A percentile compares a stretch with the other conserved stretches of the same genome.
phyloP scores from a whole-genome alignment of 352 stramenopile species.

The Peronospora belbahrii region DNA sequence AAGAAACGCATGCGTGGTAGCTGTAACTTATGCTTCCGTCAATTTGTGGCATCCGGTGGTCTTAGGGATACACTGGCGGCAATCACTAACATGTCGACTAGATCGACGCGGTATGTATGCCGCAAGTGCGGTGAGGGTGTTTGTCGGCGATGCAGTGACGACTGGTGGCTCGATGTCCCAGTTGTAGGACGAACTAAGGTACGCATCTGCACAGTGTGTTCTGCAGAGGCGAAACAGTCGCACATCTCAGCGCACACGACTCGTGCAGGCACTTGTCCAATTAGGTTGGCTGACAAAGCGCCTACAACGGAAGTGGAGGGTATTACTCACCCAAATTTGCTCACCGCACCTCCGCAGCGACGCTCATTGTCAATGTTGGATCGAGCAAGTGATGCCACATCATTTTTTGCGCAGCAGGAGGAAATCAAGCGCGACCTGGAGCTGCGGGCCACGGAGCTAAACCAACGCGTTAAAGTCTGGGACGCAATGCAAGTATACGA shows the following conservation, averaged over 20 bases:
- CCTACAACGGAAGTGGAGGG: slow-evolving; percentile 20
- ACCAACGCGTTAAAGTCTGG: slow-evolving; percentile 22
- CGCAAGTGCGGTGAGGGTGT: slow-evolving; percentile 74
- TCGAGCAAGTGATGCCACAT: slow-evolving; percentile 12
- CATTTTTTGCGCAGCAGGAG: slow-evolving; percentile 26
- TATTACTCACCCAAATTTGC: slow-evolving; percentile 18
- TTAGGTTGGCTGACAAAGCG: slow-evolving; percentile 5
- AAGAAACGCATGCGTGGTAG: slow-evolving; percentile 27
- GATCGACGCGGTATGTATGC: slow-evolving; percentile 54
- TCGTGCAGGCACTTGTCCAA: slow-evolving; percentile 14
- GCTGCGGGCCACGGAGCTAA: slow-evolving; percentile 24
- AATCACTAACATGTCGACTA: slow-evolving; percentile 24
- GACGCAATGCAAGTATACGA: slow-evolving; percentile 32
- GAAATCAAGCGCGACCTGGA: slow-evolving; percentile 31
- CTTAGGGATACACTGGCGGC: slow-evolving; percentile 20
- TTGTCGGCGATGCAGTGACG: slow-evolving; percentile 68
- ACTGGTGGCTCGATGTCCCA: slow-evolving; percentile 74
- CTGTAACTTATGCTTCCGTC: slow-evolving; percentile 70
- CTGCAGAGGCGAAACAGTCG: slow-evolving; percentile 53
- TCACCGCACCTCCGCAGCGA: slow-evolving; percentile 7
- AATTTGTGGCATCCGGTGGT: slow-evolving; percentile 38
- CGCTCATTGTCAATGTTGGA: slow-evolving; percentile 23
- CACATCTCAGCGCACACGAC: slow-evolving; percentile 32
- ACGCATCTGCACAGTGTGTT: slow-evolving; percentile 80
- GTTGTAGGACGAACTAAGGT: slow-evolving; percentile 72